Evolutionary conservation across 2,329 filamentous ascomycete species (phyloP).

Genomic region (Mycosphaerella arachidis): DNA sequence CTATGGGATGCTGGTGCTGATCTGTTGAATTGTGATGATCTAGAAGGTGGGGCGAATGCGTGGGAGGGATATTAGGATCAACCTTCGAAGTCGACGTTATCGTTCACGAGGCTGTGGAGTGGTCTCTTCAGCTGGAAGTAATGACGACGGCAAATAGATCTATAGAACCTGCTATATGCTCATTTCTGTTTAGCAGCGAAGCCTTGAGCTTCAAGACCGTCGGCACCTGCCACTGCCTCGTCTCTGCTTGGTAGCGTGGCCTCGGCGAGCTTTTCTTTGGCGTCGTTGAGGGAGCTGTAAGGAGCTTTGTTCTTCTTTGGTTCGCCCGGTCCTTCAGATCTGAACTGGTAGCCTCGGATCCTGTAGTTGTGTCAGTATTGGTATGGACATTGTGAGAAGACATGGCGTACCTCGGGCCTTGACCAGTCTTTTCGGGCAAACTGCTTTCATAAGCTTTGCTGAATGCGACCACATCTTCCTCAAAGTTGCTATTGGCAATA

Average conservation of each 20-base stretch:
- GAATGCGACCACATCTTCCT: conserved; percentile 56
- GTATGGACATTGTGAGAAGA: conserved; percentile 1
- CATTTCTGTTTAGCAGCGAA: conserved; percentile 27
- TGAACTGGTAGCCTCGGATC: conserved; percentile 77
- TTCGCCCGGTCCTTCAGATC: conserved; percentile 60
- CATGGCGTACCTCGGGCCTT: conserved; percentile 60
- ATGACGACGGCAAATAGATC: background rate
- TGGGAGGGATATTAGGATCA: conserved; percentile 24
- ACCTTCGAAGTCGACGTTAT: background rate
- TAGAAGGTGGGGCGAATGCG: conserved; percentile 48
- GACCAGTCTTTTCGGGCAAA: conserved; percentile 69
- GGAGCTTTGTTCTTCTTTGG: conserved; percentile 64
- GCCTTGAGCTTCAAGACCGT: conserved; percentile 46
- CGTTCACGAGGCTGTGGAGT: background rate
- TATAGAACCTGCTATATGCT: background rate
- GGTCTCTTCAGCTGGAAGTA: background rate
- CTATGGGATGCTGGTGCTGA: conserved; percentile 56
- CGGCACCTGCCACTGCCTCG: conserved; percentile 38
- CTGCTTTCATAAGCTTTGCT: conserved; percentile 62
- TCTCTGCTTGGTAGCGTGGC: conserved; percentile 45
- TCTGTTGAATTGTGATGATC: conserved; percentile 61
- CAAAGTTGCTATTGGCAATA: conserved; percentile 55
- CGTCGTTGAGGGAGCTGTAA: conserved; percentile 58
- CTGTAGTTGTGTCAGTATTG: conserved; percentile 32
- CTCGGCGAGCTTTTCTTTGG: conserved; percentile 45